Evolutionary conservation across 2,329 filamentous ascomycete species (phyloP).

Genomic region (Elsinoe fawcettii): DNA sequence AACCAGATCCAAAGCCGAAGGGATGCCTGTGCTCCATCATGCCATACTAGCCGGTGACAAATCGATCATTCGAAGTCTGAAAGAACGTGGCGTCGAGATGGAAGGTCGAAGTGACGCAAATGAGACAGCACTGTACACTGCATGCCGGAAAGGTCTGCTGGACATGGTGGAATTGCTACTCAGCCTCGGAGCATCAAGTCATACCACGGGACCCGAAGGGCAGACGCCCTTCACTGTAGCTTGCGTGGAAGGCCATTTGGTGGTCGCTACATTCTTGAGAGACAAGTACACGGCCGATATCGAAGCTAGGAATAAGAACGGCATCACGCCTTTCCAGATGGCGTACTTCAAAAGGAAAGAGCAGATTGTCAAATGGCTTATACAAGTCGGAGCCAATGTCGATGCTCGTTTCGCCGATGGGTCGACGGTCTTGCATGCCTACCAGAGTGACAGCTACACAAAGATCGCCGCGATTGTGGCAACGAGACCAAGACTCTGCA

Average conservation of each 20-base stretch:
- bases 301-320: neutral
- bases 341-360: neutral
- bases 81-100: neutral
- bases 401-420: neutral
- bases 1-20: neutral
- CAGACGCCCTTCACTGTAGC: neutral
- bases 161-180: neutral
- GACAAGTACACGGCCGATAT: slow-evolving; percentile 46
- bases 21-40: neutral
- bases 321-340: neutral
- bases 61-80: neutral
- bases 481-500: neutral
- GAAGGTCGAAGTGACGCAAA: neutral
- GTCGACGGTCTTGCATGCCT: too few species aligned
- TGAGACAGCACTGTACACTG: neutral
- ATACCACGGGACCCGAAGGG: neutral
- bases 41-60: neutral
- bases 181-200: neutral
- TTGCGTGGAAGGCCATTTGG: neutral
- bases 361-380: neutral
- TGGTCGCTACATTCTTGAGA: slow-evolving; percentile 38
- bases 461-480: neutral
- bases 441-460: neutral
- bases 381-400: neutral
- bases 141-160: slow-evolving; percentile 33